Evolutionary conservation across 2,329 filamentous ascomycete species (phyloP).

Genomic region (Phialophora expanda): DNA sequence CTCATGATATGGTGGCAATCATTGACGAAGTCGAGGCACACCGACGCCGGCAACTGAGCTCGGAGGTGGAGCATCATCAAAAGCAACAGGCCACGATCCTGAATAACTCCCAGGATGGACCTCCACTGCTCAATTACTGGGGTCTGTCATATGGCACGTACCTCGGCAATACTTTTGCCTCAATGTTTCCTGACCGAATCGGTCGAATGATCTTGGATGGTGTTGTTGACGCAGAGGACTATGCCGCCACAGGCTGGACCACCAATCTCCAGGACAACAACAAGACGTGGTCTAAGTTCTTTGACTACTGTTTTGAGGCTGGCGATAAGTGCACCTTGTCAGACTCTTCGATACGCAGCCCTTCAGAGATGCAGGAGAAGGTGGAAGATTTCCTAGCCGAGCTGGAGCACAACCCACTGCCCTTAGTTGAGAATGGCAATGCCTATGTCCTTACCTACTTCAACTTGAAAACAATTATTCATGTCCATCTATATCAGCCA

Average conservation of each 20-base stretch:
- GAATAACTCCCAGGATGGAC: constrained; percentile 3
- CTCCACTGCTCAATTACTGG: constrained; percentile 52
- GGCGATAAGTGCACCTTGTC: constrained; percentile 56
- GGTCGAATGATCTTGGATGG: constrained; percentile 52
- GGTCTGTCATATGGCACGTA: constrained; percentile 59
- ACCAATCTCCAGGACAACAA: constrained; percentile 60
- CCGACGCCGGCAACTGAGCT: constrained; percentile 24
- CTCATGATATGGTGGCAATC: constrained; percentile 47
- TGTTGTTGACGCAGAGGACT: constrained; percentile 52
- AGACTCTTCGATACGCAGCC: constrained; percentile 12
- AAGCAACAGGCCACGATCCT: constrained; percentile 17
- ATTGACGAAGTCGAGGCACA: constrained; percentile 40
- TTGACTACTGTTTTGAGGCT: constrained; percentile 59
- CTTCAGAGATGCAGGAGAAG: constrained; percentile 29
- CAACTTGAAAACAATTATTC: constrained; percentile 52
- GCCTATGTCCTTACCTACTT: constrained; percentile 57
- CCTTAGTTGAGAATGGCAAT: constrained; percentile 45
- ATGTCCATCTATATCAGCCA: constrained; percentile 31
- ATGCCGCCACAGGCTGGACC: constrained; percentile 57
- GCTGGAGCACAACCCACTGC: constrained; percentile 37
- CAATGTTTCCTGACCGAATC: constrained; percentile 51
- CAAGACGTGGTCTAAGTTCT: constrained; percentile 60
- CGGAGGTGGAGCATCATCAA: not conserved
- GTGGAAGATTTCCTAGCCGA: constrained; percentile 29
- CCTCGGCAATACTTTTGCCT: constrained; percentile 53